Conservation (phyloP, 768 basidiomycete species). For the Tylopilus intermedius region DNA sequence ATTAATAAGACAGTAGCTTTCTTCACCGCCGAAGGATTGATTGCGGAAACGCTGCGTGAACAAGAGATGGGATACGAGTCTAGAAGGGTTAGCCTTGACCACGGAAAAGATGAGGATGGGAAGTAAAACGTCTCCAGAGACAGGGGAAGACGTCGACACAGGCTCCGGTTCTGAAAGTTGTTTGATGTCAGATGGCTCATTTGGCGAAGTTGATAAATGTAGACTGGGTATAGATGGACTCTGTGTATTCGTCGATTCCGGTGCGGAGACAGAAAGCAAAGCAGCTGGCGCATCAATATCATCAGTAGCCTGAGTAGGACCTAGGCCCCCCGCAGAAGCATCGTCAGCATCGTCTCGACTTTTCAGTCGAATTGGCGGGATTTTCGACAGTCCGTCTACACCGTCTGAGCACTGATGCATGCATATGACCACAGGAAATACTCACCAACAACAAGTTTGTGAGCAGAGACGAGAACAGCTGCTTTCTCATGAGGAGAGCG, state of each 20-base stretch:
- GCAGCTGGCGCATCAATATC: background rate
- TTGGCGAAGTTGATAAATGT: constrained; percentile 1
- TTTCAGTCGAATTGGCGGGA: constrained; percentile 72
- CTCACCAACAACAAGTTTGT: constrained; percentile 82
- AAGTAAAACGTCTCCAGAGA: constrained; percentile 85
- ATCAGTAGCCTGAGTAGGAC: background rate
- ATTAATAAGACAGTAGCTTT: constrained; percentile 90
- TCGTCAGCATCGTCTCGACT: constrained; percentile 43
- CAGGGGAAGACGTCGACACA: constrained; percentile 39
- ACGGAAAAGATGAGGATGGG: constrained; percentile 93
- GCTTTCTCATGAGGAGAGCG: constrained; percentile 75
- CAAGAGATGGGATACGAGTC: constrained; percentile 40
- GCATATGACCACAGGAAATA: background rate
- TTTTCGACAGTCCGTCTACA: constrained; percentile 65
- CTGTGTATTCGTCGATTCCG: background rate
- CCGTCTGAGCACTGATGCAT: background rate
- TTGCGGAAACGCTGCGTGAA: constrained; percentile 31
- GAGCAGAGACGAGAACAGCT: constrained; percentile 75
- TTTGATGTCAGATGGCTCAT: background rate
- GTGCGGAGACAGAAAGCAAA: constrained; percentile 4
- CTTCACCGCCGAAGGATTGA: constrained; percentile 49
- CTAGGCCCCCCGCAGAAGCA: background rate
- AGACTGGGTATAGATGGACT: constrained; percentile 8
- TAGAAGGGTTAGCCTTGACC: constrained; percentile 83
- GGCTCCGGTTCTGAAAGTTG: constrained; percentile 7